Percentiles rank a stretch among this genome's conserved stretches.
phyloP scores from a whole-genome alignment of 768 basidiomycete species.

The Agaricus bisporus region DNA sequence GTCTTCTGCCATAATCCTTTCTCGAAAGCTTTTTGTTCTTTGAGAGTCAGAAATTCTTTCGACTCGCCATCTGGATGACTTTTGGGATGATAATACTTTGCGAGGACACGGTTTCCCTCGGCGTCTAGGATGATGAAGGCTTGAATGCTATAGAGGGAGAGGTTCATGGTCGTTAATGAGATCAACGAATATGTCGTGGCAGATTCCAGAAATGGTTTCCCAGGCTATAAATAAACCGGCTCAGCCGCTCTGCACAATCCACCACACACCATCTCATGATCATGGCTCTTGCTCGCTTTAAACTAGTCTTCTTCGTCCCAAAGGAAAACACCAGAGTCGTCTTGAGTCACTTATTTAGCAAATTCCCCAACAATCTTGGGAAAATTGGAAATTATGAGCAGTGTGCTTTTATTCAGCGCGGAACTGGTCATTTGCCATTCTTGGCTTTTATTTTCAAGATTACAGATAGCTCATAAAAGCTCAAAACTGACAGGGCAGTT shows the following conservation, averaged over 20 bases:
- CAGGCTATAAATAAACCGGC: neutral
- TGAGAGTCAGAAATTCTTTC: slow-evolving; percentile 62
- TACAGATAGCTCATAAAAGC: neutral
- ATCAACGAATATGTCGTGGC: slow-evolving; percentile 1
- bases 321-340: slow-evolving; percentile 31
- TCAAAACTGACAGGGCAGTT: slow-evolving; percentile 35
- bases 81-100: slow-evolving; percentile 90
- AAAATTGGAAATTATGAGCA: slow-evolving; percentile 46
- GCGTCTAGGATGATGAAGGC: slow-evolving; percentile 90
- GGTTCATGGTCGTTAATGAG: slow-evolving; percentile 45
- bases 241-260: slow-evolving; percentile 3
- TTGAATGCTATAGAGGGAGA: slow-evolving; percentile 82
- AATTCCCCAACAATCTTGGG: slow-evolving; percentile 38
- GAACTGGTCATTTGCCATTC: slow-evolving; percentile 35
- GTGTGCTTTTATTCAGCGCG: slow-evolving; percentile 50
- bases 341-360: slow-evolving; percentile 40
- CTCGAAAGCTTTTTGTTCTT: slow-evolving; percentile 95
- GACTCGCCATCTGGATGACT: slow-evolving; percentile 54
- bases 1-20: slow-evolving; percentile 95
- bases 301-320: slow-evolving; percentile 51
- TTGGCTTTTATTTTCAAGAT: neutral
- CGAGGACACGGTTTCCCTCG: slow-evolving; percentile 92
- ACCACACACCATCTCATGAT: slow-evolving; percentile 14
- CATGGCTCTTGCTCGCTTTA: slow-evolving; percentile 33
- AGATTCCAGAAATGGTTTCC: neutral